These are phyloP conservation scores for Lichtheimia hyalospora DNA, from an alignment of 371 early-diverging fungal genomes.

Conservation along the genomic window DNA sequence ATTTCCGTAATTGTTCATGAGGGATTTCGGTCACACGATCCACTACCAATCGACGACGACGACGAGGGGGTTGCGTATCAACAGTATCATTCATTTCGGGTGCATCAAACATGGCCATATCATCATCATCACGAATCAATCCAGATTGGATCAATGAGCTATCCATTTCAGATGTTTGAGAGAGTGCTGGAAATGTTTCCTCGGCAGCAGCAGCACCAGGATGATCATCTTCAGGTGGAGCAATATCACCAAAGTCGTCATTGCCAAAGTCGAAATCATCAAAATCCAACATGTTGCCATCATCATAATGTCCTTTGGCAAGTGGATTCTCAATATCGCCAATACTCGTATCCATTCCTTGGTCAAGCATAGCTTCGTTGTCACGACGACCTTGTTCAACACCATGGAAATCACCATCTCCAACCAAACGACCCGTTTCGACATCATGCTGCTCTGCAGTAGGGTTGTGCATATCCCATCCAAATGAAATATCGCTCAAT, in stretches of 20 bases:
- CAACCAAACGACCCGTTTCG: background rate
- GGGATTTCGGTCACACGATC: conserved; percentile 75
- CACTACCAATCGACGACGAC: conserved; percentile 62
- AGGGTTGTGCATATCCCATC: conserved; percentile 16
- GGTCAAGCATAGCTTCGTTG: conserved; percentile 32
- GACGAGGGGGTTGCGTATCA: conserved; percentile 19
- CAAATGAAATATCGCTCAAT: conserved; percentile 17
- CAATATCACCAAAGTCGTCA: conserved; percentile 22
- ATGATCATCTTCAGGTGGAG: background rate
- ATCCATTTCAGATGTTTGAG: background rate
- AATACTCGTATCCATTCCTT: conserved; percentile 14
- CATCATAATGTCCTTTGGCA: conserved; percentile 6
- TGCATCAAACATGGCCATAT: conserved; percentile 27
- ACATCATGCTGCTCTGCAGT: background rate
- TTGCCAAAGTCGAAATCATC: conserved; percentile 57
- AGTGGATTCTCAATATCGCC: conserved; percentile 5
- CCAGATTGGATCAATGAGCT: conserved; percentile 32
- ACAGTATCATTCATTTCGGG: conserved; percentile 11
- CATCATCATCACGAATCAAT: conserved; percentile 26
- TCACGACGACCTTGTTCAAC: conserved; percentile 45
- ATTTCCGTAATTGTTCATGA: conserved; percentile 46
- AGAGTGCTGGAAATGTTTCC: conserved; percentile 3
- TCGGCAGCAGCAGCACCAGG: background rate
- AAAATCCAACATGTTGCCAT: conserved; percentile 32
- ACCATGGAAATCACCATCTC: conserved; percentile 19